Base-by-base conservation (phyloP, 2,329 filamentous ascomycete genomes). In the Fusarium sp. region DNA sequence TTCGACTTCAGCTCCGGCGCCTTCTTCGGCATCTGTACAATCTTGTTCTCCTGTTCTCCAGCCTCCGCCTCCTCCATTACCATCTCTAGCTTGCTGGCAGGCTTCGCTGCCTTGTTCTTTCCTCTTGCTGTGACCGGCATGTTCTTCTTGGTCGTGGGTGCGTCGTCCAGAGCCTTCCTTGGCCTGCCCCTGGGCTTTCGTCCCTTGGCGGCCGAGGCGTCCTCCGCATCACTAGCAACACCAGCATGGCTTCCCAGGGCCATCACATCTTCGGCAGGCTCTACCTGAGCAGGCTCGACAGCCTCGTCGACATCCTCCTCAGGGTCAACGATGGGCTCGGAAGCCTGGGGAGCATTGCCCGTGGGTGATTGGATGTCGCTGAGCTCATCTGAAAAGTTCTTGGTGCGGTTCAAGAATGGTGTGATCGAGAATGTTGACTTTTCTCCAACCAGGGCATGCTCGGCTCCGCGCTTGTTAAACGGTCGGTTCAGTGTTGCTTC, bases 381-480 rank as follows among this genome's bases (percentile, higher is more conserved):
- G 4, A 81, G 81, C 1, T 82, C 82, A 22, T 86, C 85, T 13
- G 79, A 73, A 52, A 70, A 84, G 73, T 86, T 86, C 82, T 88
- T 91, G 29, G 90, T 92, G 60, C 92, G 91, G 82, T 95, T 97
- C 70, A 98, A 87, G 85, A 97, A 98, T 0, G 96, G 96, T 0
- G 96, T 98, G 73, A 98, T 95, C 5, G 95, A 98, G 82, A 98
- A 98, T 4, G 89, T 92, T 0, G 95, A 98, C 82, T 98, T 98
- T 79, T 97, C 94, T 33, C 94, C 95, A 6, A 93, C 86, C 14
- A 79, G 64, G 2, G 83, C 76, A 65, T 91, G 84, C 1, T 91
- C 89, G 31, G 85, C 81, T 57, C 85, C 88, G 65, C 87, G 85
- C 80, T 91, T 92, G 82, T 92, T 93, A 69, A 83, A 77, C 36